These are phyloP conservation scores for Fusarium sp. DNA, from an alignment of 2,329 filamentous ascomycete species.

Conservation along the genomic window DNA sequence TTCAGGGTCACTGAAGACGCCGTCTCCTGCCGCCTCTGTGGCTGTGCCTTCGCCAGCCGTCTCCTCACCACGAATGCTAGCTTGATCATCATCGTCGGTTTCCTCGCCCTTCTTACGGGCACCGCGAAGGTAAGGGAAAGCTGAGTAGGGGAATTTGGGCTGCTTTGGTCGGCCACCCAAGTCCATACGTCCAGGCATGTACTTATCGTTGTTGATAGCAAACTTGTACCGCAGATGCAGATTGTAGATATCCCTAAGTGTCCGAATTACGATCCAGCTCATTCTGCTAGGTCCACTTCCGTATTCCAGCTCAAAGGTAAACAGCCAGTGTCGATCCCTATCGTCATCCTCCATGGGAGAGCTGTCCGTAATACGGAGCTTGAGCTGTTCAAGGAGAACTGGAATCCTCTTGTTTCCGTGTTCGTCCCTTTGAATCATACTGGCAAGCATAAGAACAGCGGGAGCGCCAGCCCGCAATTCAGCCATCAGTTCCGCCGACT, in stretches of 20 bases:
- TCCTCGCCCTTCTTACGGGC: constrained; percentile 84
- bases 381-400: constrained; percentile 93
- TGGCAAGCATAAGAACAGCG: constrained; percentile 92
- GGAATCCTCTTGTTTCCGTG: constrained; percentile 95
- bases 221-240: constrained; percentile 95
- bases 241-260: constrained; percentile 90
- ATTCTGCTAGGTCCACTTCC: constrained; percentile 95
- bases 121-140: constrained; percentile 89
- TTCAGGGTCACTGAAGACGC: constrained; percentile 54
- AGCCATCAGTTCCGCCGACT: constrained; percentile 96
- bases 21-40: constrained; percentile 74
- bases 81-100: constrained; percentile 78
- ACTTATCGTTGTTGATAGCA: constrained; percentile 85
- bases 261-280: constrained; percentile 94
- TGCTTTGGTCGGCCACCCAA: constrained; percentile 79
- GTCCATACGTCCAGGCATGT: constrained; percentile 77
- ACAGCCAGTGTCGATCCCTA: constrained; percentile 81
- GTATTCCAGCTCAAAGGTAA: constrained; percentile 94
- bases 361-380: constrained; percentile 87
- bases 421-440: constrained; percentile 98
- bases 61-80: constrained; percentile 57
- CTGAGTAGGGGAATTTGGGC: constrained; percentile 88
- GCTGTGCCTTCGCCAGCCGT: constrained; percentile 67
- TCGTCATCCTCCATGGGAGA: constrained; percentile 73
- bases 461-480: constrained; percentile 93